phyloP scores from a whole-genome alignment of 2,329 filamentous ascomycete species.

The Tolypocladium endophyticum region DNA sequence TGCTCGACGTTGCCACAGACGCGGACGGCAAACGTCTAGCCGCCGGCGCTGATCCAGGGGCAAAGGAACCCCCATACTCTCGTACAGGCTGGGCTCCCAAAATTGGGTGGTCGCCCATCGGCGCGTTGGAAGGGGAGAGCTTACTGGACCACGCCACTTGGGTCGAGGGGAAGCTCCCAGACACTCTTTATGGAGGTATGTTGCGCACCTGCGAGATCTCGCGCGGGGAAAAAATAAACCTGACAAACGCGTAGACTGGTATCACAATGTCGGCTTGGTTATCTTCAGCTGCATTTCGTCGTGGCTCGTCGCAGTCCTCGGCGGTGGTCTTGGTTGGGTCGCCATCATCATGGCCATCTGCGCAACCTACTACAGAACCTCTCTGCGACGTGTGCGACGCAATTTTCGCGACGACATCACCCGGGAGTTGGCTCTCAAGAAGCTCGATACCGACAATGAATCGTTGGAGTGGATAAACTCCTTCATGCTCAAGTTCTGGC shows the following conservation, averaged over 20 bases:
- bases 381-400: slow-evolving; percentile 80
- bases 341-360: slow-evolving; percentile 88
- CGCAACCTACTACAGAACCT: slow-evolving; percentile 93
- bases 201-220: neutral
- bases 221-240: neutral
- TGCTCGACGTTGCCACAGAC: slow-evolving; percentile 43
- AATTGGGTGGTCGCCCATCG: slow-evolving; percentile 61
- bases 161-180: slow-evolving; percentile 72
- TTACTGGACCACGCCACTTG: slow-evolving; percentile 81
- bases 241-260: slow-evolving; percentile 65
- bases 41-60: slow-evolving; percentile 41
- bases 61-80: slow-evolving; percentile 34
- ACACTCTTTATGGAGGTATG: slow-evolving; percentile 81
- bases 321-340: slow-evolving; percentile 87
- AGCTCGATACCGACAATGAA: slow-evolving; percentile 81
- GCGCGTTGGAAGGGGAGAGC: slow-evolving; percentile 49
- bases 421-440: slow-evolving; percentile 78
- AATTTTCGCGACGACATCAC: slow-evolving; percentile 94
- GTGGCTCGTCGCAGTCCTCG: slow-evolving; percentile 81
- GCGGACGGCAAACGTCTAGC: slow-evolving; percentile 34
- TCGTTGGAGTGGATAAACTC: slow-evolving; percentile 99
- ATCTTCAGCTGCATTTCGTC: slow-evolving; percentile 83
- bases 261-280: slow-evolving; percentile 92
- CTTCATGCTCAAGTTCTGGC: slow-evolving; percentile 98
- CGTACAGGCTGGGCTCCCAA: slow-evolving; percentile 79